Conservation (phyloP, 1,284 basidiomycete genomes). For the Mycena sp. region DNA sequence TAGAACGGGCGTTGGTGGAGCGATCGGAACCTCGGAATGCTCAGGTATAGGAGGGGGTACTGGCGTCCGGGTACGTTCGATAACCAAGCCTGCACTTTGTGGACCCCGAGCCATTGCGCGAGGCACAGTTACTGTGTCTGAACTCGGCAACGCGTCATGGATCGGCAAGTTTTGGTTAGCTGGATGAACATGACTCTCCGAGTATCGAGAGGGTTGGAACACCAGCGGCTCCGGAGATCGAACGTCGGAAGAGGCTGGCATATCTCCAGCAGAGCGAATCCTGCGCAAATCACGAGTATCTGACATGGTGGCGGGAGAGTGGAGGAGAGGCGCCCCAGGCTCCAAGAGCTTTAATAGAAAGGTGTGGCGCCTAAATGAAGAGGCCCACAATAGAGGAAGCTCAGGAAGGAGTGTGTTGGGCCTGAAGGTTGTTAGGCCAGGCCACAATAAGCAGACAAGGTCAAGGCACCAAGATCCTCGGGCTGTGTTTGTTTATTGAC, state of each 20-base stretch:
- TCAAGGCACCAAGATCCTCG: too few species aligned
- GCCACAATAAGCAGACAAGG: background rate
- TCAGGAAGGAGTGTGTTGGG: too few species aligned
- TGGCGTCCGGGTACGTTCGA: slow-evolving; percentile 9
- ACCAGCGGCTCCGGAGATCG: slow-evolving; percentile 15
- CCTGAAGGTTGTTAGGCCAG: background rate
- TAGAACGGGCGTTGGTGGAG: slow-evolving; percentile 3
- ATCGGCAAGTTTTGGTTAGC: slow-evolving; percentile 2
- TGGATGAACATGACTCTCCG: slow-evolving; percentile 16
- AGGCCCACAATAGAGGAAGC: background rate
- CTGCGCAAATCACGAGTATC: slow-evolving; percentile 24
- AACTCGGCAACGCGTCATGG: slow-evolving; percentile 14
- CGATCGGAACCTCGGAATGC: slow-evolving; percentile 11
- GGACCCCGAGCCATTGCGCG: background rate
- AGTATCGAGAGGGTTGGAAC: slow-evolving; percentile 15
- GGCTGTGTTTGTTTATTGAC: too few species aligned
- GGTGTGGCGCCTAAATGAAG: background rate
- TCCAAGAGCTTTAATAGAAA: background rate
- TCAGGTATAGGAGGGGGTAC: slow-evolving; percentile 19
- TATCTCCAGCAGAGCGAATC: slow-evolving; percentile 22
- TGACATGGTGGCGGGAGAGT: slow-evolving; percentile 7
- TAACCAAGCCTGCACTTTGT: slow-evolving; percentile 12
- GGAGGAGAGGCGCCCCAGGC: background rate
- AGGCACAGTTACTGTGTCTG: background rate
- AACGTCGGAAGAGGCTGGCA: slow-evolving; percentile 5